A percentile compares a stretch with the other conserved stretches of the same genome.
phyloP scores from a whole-genome alignment of 306 rosid species.

The Rosa persica region DNA sequence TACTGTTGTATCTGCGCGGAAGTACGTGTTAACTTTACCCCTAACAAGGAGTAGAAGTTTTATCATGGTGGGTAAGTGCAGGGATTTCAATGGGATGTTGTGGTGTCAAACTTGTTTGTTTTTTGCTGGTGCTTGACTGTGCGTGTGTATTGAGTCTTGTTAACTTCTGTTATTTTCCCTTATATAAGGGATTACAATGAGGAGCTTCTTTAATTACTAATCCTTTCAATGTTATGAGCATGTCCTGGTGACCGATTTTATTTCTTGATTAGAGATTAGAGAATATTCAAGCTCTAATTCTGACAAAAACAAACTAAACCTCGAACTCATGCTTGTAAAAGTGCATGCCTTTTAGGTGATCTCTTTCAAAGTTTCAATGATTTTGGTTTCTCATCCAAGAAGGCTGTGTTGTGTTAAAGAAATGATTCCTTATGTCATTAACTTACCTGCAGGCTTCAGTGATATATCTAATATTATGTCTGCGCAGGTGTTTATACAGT shows the following conservation, averaged over 20 bases:
- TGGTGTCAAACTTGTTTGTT: background rate
- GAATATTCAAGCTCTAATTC: background rate
- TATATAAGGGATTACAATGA: background rate
- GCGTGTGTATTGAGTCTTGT: background rate
- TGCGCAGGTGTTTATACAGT: conserved; percentile 67
- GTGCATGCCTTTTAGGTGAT: background rate
- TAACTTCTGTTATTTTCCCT: no score
- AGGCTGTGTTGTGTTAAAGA: background rate
- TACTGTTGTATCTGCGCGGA: background rate
- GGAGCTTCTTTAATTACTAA: no score
- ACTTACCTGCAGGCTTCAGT: background rate
- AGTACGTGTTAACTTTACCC: background rate
- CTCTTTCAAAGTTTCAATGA: background rate
- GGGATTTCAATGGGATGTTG: background rate
- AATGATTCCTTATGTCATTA: background rate
- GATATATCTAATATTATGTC: conserved; percentile 1
- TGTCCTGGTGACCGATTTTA: background rate
- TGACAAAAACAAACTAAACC: background rate
- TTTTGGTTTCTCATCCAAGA: background rate
- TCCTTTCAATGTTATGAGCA: background rate
- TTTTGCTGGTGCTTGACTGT: background rate
- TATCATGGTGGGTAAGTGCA: background rate
- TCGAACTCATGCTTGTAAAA: background rate
- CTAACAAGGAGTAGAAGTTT: background rate
- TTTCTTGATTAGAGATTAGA: background rate